Evolutionary conservation across 768 basidiomycete species (phyloP).

Genomic region (Hydnum rufescens): DNA sequence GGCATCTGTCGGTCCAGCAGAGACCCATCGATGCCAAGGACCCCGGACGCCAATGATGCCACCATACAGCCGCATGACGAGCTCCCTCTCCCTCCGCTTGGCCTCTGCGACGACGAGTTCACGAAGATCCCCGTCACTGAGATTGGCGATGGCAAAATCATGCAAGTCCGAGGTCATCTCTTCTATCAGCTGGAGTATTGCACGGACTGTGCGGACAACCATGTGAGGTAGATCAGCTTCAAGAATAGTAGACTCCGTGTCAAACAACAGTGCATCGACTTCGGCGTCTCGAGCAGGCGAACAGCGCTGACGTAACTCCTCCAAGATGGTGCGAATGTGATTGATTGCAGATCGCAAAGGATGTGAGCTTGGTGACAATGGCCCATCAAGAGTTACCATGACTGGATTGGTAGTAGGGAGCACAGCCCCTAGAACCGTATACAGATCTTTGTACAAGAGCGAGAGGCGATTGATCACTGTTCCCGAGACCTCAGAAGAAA

Average conservation of each 20-base stretch:
- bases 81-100: not conserved
- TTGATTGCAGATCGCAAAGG: not conserved
- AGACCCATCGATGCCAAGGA: conserved; percentile 1
- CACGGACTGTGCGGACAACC: not conserved
- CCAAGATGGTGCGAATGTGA: not conserved
- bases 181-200: not conserved
- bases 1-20: not conserved
- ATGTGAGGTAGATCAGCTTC: not conserved
- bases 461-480: conserved; percentile 1
- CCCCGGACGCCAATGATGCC: not conserved
- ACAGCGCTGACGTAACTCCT: not conserved
- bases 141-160: not conserved
- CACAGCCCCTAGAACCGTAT: not conserved
- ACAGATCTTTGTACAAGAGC: conserved; percentile 1
- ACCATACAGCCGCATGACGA: conserved; percentile 2
- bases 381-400: not conserved
- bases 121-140: not conserved
- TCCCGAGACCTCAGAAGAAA: not conserved
- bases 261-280: not conserved
- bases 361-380: conserved; percentile 3
- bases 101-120: conserved; percentile 1
- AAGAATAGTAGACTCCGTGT: not conserved
- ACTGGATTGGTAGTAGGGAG: not conserved
- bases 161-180: conserved; percentile 1
- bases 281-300: conserved; percentile 3